A percentile compares a stretch with the other conserved stretches of the same genome.
These are phyloP conservation scores for Silene uniflora DNA, from an alignment of 148 eudicot species.

Conservation along the genomic window DNA sequence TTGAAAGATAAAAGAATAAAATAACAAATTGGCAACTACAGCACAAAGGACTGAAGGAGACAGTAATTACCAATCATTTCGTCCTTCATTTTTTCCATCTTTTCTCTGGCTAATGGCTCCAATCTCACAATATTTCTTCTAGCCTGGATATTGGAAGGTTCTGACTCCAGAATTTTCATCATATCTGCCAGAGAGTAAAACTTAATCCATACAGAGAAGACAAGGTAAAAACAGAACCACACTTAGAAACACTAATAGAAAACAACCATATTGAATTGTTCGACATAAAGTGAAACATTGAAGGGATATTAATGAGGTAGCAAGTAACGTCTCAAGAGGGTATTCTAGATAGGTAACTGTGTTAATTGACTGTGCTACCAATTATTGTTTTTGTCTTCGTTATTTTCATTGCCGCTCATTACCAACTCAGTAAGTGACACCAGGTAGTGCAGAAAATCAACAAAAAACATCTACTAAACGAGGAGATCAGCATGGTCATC, in stretches of 20 bases:
- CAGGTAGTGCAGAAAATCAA: background rate
- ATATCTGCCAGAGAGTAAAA: constrained; percentile 39
- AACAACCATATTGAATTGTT: background rate
- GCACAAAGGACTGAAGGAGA: background rate
- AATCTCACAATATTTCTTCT: constrained; percentile 68
- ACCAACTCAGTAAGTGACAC: background rate
- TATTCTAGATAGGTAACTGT: background rate
- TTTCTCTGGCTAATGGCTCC: constrained; percentile 87
- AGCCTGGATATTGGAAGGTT: constrained; percentile 70
- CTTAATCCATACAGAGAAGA: constrained; percentile 5
- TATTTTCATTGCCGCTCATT: background rate
- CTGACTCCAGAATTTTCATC: constrained; percentile 80
- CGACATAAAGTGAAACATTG: background rate
- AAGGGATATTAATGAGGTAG: background rate
- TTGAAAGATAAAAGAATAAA: background rate
- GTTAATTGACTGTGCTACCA: background rate
- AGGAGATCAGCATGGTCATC: background rate
- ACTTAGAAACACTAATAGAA: background rate
- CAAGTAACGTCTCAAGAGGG: background rate
- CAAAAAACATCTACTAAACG: background rate
- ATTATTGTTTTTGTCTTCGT: background rate
- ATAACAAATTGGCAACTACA: background rate
- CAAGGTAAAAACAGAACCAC: background rate
- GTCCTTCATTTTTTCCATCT: constrained; percentile 91
- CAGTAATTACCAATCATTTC: constrained; percentile 76